These are phyloP conservation scores for Komagataea norvegica DNA, from an alignment of 1,139 yeast genomes.

Conservation along the genomic window DNA sequence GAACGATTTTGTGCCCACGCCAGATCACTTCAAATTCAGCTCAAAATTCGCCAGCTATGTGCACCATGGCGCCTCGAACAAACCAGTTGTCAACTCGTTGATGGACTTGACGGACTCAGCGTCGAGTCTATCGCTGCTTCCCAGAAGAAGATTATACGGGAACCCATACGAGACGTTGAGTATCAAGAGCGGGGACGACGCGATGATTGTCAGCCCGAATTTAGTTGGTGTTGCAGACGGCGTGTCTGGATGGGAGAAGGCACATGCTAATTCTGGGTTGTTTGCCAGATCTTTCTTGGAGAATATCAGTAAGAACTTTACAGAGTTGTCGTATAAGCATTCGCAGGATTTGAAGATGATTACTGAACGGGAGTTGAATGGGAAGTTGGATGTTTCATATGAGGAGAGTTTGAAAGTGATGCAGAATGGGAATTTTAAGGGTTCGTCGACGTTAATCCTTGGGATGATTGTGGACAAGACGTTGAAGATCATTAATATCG, in stretches of 20 bases:
- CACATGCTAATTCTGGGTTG: slow-evolving; percentile 42
- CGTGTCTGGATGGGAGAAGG: slow-evolving; percentile 54
- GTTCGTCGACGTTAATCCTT: slow-evolving; percentile 50
- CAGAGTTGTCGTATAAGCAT: slow-evolving; percentile 22
- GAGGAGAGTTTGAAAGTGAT: slow-evolving; percentile 49
- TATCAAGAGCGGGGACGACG: slow-evolving; percentile 56
- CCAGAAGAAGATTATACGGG: slow-evolving; percentile 49
- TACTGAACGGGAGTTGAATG: slow-evolving; percentile 12
- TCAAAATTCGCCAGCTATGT: slow-evolving; percentile 46
- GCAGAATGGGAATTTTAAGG: slow-evolving; percentile 46
- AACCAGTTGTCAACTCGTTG: slow-evolving; percentile 44
- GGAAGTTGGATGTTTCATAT: slow-evolving; percentile 43
- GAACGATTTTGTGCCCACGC: slow-evolving; percentile 13
- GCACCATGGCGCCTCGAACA: slow-evolving; percentile 37
- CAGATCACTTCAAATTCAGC: slow-evolving; percentile 42
- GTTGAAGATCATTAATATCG: slow-evolving; percentile 46
- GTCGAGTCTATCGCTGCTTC: slow-evolving; percentile 38
- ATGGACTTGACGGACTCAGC: slow-evolving; percentile 51
- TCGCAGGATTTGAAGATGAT: slow-evolving; percentile 13
- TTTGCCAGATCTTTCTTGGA: slow-evolving; percentile 57
- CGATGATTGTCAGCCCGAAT: slow-evolving; percentile 54
- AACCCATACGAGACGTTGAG: slow-evolving; percentile 51
- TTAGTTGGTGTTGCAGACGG: slow-evolving; percentile 59
- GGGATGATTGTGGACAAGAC: slow-evolving; percentile 48
- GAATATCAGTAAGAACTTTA: slow-evolving; percentile 44